Evolutionary conservation across 2,329 filamentous ascomycete species (phyloP), one percentile per base, ranked within the genome.

Genomic region (Lecanicillium sp.): DNA sequence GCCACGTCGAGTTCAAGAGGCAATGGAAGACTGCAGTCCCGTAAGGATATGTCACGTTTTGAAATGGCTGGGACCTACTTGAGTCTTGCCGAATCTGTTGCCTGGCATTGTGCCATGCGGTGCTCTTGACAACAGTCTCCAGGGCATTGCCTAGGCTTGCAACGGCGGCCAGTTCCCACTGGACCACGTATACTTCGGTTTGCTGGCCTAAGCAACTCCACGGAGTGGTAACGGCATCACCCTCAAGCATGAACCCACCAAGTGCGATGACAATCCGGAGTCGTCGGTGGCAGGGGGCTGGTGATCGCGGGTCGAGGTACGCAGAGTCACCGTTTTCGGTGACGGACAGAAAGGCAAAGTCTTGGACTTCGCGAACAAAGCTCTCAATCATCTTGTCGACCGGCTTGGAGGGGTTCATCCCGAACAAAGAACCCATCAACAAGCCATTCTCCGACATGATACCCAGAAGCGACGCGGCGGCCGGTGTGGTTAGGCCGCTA

Each of bases 331-430:
- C 41, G 9, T 68, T 61, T 12, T 77, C 76, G 44, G 81, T 79
- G 14, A 95, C 72, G 0, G 89, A 87, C 10, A 95, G 67, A 58
- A 97, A 87, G 1, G 81, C 88, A 64, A 96, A 95, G 60, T 97
- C 90, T 57, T 88, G 82, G 14, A 97, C 84, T 54, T 95, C 89
- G 56, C 82, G 83, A 10, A 86, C 79, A 62, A 94, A 95, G n/a
- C 84, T 75, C 54, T 95, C 88, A 75, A 96, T 86, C 74, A 90
- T 88, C 62, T 90, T 84, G 44, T 83, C 81, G 0, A 86, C 87
- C 75, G 95, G 90, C 29, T 84, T 80, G 1, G 84, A 83, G 36
- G 87, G 87, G 61, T 94, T 95, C n/a, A 93, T 87, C 8, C 93
- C 93, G 60, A 97, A 96, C 32, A 97, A 70, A 30, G 86, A 81